Evolutionary conservation across 108 stramenopile species (phyloP).

Genomic region (Aurantiochytrium sp.): DNA sequence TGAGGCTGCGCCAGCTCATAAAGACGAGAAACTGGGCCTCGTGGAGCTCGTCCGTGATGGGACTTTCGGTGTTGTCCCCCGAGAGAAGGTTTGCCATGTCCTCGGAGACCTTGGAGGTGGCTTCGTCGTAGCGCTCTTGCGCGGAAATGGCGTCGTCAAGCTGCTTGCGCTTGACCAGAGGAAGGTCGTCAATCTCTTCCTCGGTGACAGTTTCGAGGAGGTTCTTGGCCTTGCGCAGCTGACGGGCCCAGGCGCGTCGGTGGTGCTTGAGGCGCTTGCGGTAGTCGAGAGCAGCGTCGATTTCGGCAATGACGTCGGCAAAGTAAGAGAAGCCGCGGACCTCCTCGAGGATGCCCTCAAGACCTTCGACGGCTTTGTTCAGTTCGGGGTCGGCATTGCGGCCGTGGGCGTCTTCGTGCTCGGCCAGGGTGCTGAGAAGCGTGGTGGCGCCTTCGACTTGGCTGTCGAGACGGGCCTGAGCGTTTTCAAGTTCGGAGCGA

Average conservation of each 20-base stretch:
- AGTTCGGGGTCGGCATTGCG: background rate
- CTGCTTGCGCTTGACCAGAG: background rate
- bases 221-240: background rate
- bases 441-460: background rate
- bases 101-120: background rate
- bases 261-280: background rate
- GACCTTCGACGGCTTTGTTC: background rate
- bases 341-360: background rate
- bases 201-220: background rate
- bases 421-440: background rate
- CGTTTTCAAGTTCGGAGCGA: background rate
- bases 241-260: background rate
- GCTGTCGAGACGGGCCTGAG: background rate
- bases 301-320: background rate
- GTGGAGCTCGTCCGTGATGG: background rate
- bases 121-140: background rate
- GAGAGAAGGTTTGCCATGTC: background rate
- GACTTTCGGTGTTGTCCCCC: background rate
- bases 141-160: background rate
- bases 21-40: background rate
- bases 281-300: background rate
- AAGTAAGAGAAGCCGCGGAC: background rate
- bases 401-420: background rate
- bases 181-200: background rate
- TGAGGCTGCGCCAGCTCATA: background rate